Base-by-base conservation (phyloP, 768 basidiomycete species). In the Calocera viscosa region DNA sequence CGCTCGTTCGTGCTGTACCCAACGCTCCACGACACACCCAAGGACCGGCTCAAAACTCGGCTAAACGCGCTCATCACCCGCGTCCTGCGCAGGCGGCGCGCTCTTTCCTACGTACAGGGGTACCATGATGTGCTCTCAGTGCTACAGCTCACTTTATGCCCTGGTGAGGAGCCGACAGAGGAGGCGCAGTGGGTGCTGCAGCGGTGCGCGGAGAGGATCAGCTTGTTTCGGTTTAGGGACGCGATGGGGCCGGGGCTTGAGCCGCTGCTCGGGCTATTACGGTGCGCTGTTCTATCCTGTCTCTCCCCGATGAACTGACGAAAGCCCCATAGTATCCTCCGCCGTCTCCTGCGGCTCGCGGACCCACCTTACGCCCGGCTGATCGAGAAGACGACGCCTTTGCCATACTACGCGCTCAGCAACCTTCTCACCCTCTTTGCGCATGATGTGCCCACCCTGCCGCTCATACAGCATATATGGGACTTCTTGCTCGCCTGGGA, bases 1-100 rank as follows among this genome's bases (percentile, higher is more conserved):
- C 84, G 94, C 63, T 93, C 91, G 70, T 97, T 97, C 72, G 90
- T 96, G 66, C 79, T 93, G 69, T 97, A 95, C 77, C 90, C 94
- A 69, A 69, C 70, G 28, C 35, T 73, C 14, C 68, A 68, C 5
- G 35, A 66, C 24, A 69, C 68, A 24, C 68, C 66, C 66, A 85
- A 86, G 65, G 70, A 75, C 1, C 64, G 67, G 10, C 81, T 91
- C 26, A 85, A 94, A 76, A 75, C 76, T 26, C 80, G 84, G 49
- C 79, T 96, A 24, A 82, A 92, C 74, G 78, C 80, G 28, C 82
- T 95, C 34, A 82, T 96, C 65, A 85, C 91, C 2, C 79, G 83
- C 8, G 71, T 94, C 16, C 88, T 96, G 72, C 82, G 91, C 33
- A 84, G 81, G 73, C 82, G 86, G 65, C 87, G 86, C 14, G 82